Evolutionary conservation across 1,284 basidiomycete species (phyloP).

Genomic region (Leucoagaricus sp.): DNA sequence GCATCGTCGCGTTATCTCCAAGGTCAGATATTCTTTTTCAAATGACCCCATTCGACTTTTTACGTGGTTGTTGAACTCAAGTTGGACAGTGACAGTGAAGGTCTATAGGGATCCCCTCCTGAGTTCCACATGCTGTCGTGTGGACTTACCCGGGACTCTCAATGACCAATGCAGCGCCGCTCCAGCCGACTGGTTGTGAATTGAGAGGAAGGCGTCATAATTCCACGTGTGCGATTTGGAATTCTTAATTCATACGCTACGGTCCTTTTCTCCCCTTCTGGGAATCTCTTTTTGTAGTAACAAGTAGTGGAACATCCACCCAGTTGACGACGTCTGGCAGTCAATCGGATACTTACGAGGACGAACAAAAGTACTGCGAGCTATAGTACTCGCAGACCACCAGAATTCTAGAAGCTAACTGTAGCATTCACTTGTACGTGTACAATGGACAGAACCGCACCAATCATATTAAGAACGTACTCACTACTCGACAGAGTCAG

Average conservation of each 20-base stretch:
- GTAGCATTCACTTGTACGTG: not conserved
- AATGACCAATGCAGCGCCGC: not conserved
- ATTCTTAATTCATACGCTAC: not conserved
- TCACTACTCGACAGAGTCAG: not conserved
- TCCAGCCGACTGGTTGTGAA: not conserved
- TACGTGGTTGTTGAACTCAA: too few species aligned
- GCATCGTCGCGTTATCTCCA: not conserved
- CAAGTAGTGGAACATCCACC: not conserved
- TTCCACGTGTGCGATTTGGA: not conserved
- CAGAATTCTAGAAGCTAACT: not conserved
- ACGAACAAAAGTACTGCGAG: not conserved
- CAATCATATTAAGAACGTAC: not conserved
- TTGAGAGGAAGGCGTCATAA: too few species aligned
- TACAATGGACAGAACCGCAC: not conserved
- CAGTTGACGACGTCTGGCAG: too few species aligned
- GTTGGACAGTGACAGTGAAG: too few species aligned
- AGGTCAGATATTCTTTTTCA: not conserved
- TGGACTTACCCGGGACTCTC: constrained; percentile 3
- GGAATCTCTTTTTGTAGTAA: not conserved
- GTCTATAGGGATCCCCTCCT: too few species aligned
- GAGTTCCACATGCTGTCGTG: not conserved
- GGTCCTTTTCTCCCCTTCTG: not conserved
- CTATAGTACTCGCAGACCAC: not conserved
- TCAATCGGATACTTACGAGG: not conserved
- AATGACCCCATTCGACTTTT: not conserved